Percentiles rank a stretch among this genome's conserved stretches.
These are phyloP conservation scores for Scutellaria galericulata DNA, from an alignment of 257 asterid species.

Conservation along the genomic window DNA sequence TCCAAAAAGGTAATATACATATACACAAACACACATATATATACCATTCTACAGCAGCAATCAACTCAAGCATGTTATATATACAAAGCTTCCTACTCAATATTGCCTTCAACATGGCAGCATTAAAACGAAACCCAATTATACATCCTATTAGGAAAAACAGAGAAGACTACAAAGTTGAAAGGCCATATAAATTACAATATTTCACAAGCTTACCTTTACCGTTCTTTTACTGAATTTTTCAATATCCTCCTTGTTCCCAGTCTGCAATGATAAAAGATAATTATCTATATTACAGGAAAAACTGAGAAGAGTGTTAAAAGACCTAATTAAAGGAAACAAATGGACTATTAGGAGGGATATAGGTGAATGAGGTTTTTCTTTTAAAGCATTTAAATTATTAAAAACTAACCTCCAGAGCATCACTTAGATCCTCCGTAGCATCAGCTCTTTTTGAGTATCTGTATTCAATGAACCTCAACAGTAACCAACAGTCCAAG, in stretches of 20 bases:
- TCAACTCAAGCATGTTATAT: background rate
- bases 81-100: background rate
- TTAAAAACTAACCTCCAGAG: constrained; percentile 66
- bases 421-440: constrained; percentile 76
- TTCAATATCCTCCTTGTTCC: constrained; percentile 90
- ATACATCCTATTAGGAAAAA: background rate
- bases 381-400: constrained; percentile 10
- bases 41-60: background rate
- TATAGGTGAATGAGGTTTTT: constrained; percentile 8
- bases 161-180: constrained; percentile 22
- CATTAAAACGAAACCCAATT: constrained; percentile 7
- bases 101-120: constrained; percentile 5
- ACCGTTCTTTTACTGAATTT: constrained; percentile 97
- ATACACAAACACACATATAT: background rate
- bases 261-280: constrained; percentile 55
- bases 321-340: constrained; percentile 1
- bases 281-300: constrained; percentile 18
- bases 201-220: constrained; percentile 57
- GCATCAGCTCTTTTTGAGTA: constrained; percentile 90
- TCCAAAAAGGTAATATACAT: background rate
- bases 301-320: constrained; percentile 1
- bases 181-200: constrained; percentile 19
- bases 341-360: constrained; percentile 7
- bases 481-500: constrained; percentile 17
- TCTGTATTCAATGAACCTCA: constrained; percentile 51